Evolutionary conservation across 164 flowering plant species (phyloP).

Genomic region (Umbellularia californica): DNA sequence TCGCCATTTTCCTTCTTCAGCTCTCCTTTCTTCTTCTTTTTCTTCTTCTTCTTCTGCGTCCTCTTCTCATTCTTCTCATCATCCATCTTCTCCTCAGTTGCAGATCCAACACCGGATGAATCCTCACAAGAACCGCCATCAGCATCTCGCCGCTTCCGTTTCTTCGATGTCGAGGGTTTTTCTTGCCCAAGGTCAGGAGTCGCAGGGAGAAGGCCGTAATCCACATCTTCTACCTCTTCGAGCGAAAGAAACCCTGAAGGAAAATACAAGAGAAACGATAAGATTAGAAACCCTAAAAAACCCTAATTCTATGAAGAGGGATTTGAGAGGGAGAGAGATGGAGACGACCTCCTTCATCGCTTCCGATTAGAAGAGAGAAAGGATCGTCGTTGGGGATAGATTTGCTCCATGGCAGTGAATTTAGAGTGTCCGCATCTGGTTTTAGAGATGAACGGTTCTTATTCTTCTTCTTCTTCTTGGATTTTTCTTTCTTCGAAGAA

Average conservation of each 20-base stretch:
- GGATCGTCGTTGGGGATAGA: constrained; percentile 47
- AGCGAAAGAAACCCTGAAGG: constrained; percentile 66
- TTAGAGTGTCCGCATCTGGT: constrained; percentile 29
- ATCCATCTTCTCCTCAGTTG: constrained; percentile 18
- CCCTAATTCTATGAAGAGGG: neutral
- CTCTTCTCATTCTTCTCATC: constrained; percentile 26
- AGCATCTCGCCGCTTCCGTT: constrained; percentile 17
- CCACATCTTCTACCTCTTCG: constrained; percentile 84
- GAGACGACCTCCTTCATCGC: constrained; percentile 71
- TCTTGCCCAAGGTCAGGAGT: constrained; percentile 23
- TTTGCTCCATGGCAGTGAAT: constrained; percentile 55
- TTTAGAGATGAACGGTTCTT: constrained; percentile 15
- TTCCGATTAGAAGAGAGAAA: constrained; percentile 30
- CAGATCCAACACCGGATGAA: neutral
- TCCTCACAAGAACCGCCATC: constrained; percentile 12
- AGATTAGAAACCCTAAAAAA: neutral
- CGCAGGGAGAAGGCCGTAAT: constrained; percentile 33
- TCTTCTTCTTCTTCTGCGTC: constrained; percentile 35
- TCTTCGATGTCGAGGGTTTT: constrained; percentile 18
- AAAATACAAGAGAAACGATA: neutral
- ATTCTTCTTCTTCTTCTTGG: constrained; percentile 7
- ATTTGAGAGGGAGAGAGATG: neutral
- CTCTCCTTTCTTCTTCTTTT: constrained; percentile 23
- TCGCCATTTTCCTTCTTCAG: neutral
- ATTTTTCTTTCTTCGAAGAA: neutral